Evolutionary conservation across 2,329 filamentous ascomycete genomes (phyloP).

Genomic region (Tolypocladium ophioglossoides): DNA sequence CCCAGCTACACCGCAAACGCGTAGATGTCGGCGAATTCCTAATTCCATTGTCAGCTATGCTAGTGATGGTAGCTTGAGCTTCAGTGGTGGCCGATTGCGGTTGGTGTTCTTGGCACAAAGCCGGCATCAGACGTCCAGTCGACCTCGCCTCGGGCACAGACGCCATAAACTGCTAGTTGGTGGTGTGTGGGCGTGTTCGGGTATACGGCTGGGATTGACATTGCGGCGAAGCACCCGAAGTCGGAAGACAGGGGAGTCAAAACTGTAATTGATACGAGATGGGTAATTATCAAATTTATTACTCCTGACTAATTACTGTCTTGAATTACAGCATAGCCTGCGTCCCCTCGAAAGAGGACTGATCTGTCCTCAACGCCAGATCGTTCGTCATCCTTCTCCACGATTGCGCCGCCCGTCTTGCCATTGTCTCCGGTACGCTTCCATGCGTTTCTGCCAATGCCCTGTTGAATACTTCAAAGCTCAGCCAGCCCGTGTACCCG

Average conservation of each 20-base stretch:
- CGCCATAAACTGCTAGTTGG: slow-evolving; percentile 14
- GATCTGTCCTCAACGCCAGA: slow-evolving; percentile 9
- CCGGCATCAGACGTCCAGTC: background rate
- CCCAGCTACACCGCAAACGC: slow-evolving; percentile 60
- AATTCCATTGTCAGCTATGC: slow-evolving; percentile 15
- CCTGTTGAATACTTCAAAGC: slow-evolving; percentile 55
- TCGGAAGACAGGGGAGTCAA: slow-evolving; percentile 16
- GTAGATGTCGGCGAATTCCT: slow-evolving; percentile 55
- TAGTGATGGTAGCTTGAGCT: background rate
- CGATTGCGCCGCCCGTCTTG: slow-evolving; percentile 41
- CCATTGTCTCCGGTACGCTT: slow-evolving; percentile 50
- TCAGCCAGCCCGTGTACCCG: slow-evolving; percentile 59
- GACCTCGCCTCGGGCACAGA: no score
- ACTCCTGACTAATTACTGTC: no score
- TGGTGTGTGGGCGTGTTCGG: slow-evolving; percentile 60
- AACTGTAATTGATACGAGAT: slow-evolving; percentile 2
- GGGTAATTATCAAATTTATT: no score
- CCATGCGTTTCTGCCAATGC: slow-evolving; percentile 39
- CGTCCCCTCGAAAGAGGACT: slow-evolving; percentile 10
- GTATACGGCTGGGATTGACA: slow-evolving; percentile 51
- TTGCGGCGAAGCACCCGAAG: slow-evolving; percentile 35
- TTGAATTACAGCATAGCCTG: slow-evolving; percentile 21
- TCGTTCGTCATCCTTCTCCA: slow-evolving; percentile 33
- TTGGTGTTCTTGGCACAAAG: no score
- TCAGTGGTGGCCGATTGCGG: no score